These are phyloP conservation scores for Yamadazyma aaseri DNA, from an alignment of 1,139 yeast species.

Conservation along the genomic window DNA sequence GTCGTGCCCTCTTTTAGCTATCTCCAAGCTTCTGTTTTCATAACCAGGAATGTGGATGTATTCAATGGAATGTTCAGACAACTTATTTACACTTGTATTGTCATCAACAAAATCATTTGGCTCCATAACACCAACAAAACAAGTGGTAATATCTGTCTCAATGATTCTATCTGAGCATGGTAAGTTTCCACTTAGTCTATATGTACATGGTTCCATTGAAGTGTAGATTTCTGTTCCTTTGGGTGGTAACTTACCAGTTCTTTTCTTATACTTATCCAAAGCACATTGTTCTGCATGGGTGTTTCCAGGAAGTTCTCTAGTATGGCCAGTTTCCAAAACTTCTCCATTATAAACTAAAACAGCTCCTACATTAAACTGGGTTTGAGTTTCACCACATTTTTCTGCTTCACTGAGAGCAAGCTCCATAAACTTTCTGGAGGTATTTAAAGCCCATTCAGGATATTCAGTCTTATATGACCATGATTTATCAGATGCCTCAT, in stretches of 20 bases:
- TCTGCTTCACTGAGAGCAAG: constrained; percentile 74
- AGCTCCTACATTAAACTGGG: constrained; percentile 95
- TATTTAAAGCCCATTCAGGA: constrained; percentile 83
- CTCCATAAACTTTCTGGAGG: constrained; percentile 55
- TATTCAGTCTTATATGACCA: constrained; percentile 81
- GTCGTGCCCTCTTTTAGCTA: constrained; percentile 78
- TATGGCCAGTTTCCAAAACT: constrained; percentile 75
- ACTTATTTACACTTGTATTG: constrained; percentile 60
- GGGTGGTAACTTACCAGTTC: constrained; percentile 49
- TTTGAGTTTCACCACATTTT: constrained; percentile 77
- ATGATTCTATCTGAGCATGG: constrained; percentile 87
- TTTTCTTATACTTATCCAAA: constrained; percentile 62
- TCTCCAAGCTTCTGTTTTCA: constrained; percentile 66
- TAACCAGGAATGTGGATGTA: constrained; percentile 83
- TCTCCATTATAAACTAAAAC: constrained; percentile 67
- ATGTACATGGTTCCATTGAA: constrained; percentile 97
- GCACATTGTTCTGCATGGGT: constrained; percentile 99
- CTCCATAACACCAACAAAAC: constrained; percentile 90
- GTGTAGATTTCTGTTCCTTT: constrained; percentile 82
- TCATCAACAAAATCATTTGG: constrained; percentile 85
- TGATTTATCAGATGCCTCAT: constrained; percentile 51
- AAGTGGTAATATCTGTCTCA: constrained; percentile 56
- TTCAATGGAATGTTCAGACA: constrained; percentile 57
- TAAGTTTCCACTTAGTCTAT: constrained; percentile 81
- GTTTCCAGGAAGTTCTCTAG: constrained; percentile 90